Percentiles rank a stretch among this genome's conserved stretches.
These are phyloP conservation scores for Aspergillus diversus DNA, from an alignment of 495 filamentous ascomycete genomes.

Conservation along the genomic window DNA sequence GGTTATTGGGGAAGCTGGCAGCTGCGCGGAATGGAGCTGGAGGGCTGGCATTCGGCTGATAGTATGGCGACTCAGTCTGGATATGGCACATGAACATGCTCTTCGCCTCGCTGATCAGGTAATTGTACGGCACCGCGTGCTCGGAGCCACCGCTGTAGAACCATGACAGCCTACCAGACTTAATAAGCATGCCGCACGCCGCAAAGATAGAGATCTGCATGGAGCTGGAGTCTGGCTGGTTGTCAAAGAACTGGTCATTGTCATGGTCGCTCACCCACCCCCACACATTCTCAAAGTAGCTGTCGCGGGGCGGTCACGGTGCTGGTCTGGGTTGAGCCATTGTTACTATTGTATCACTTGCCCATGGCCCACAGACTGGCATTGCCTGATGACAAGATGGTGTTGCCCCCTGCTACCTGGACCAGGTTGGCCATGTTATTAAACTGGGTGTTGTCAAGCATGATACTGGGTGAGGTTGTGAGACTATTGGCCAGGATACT, in stretches of 20 bases:
- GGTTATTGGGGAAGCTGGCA: conserved; percentile 50
- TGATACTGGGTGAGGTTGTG: background rate
- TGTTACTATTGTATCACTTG: background rate
- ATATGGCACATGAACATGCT: conserved; percentile 72
- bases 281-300: conserved; percentile 67
- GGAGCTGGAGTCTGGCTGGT: background rate
- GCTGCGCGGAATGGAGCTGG: conserved; percentile 54
- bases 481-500: background rate
- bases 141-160: conserved; percentile 70
- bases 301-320: conserved; percentile 22
- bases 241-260: conserved; percentile 49
- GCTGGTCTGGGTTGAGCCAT: background rate
- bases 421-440: background rate
- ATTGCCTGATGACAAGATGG: background rate
- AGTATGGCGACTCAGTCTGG: conserved; percentile 77
- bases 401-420: background rate
- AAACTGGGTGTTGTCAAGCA: conserved; percentile 1
- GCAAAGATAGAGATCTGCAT: conserved; percentile 58
- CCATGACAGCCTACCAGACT: conserved; percentile 56
- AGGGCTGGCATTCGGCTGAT: conserved; percentile 61
- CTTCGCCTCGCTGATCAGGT: conserved; percentile 67
- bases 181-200: conserved; percentile 63
- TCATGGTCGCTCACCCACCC: conserved; percentile 70
- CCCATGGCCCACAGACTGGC: background rate
- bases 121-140: conserved; percentile 75